These are phyloP conservation scores for Phialocephala sp. DNA, from an alignment of 2,329 filamentous ascomycete species.

Conservation along the genomic window DNA sequence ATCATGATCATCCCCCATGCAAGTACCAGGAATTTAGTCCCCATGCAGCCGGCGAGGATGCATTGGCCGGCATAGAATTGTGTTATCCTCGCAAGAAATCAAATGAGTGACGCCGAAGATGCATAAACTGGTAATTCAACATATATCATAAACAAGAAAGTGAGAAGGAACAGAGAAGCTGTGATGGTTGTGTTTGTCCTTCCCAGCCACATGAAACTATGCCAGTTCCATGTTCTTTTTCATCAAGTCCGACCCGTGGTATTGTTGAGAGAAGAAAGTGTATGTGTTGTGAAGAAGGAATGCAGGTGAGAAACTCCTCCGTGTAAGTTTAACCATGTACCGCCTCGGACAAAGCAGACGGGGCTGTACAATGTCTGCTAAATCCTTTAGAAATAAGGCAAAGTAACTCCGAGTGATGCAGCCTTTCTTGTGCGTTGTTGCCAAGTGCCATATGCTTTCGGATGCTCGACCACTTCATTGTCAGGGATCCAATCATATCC, in stretches of 20 bases:
- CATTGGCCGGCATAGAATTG: too few relatives aligned
- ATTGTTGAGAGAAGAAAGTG: neutral
- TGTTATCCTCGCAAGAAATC: neutral
- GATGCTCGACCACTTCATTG: slow-evolving; percentile 28
- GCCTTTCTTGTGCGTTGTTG: slow-evolving; percentile 30
- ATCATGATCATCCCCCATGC: neutral
- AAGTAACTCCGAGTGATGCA: slow-evolving; percentile 27
- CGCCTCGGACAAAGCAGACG: neutral
- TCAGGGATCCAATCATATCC: slow-evolving; percentile 31
- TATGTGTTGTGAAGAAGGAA: neutral
- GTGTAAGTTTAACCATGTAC: neutral
- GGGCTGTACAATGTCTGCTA: slow-evolving; percentile 6
- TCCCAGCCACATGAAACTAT: neutral
- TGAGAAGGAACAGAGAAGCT: neutral
- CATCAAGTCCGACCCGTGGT: neutral
- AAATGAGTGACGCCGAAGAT: neutral
- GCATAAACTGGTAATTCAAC: neutral
- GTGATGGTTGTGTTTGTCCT: neutral
- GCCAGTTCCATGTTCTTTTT: neutral
- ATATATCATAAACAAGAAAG: neutral
- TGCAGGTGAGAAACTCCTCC: neutral
- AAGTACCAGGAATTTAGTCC: neutral
- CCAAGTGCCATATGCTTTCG: slow-evolving; percentile 25
- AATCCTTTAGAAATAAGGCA: slow-evolving; percentile 28
- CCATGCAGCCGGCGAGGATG: neutral